Conservation (phyloP, 1,284 basidiomycete species). For the Tylopilus sp. region DNA sequence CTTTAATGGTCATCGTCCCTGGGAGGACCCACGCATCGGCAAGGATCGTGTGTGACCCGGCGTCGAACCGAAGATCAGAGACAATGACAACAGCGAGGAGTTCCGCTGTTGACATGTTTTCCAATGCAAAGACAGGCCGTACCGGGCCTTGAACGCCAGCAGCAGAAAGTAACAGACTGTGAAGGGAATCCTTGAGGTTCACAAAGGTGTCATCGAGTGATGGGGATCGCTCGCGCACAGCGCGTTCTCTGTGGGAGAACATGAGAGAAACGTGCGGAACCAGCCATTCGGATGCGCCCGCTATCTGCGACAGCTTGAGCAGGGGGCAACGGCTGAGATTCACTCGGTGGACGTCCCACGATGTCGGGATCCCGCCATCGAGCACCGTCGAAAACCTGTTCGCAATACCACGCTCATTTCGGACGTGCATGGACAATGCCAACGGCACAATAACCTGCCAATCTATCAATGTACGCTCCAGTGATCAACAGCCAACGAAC, state of each 20-base stretch:
- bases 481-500: constrained; percentile 29
- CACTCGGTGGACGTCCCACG: constrained; percentile 45
- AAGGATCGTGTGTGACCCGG: constrained; percentile 45
- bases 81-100: constrained; percentile 42
- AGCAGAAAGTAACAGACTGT: constrained; percentile 31
- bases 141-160: constrained; percentile 20
- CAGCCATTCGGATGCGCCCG: constrained; percentile 30
- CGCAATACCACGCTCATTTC: constrained; percentile 18
- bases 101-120: constrained; percentile 24
- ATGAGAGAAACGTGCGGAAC: constrained; percentile 30
- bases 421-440: constrained; percentile 16
- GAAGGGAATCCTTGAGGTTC: constrained; percentile 36
- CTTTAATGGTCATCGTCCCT: constrained; percentile 16
- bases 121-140: constrained; percentile 33
- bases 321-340: constrained; percentile 40
- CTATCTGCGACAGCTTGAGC: constrained; percentile 19
- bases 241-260: constrained; percentile 34
- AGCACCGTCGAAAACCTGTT: constrained; percentile 38
- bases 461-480: background rate
- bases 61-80: constrained; percentile 44
- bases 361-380: constrained; percentile 18
- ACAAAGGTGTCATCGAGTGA: constrained; percentile 25
- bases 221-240: background rate
- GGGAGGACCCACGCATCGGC: constrained; percentile 46
- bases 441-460: constrained; percentile 33